Percentiles rank a stretch among this genome's conserved stretches.
Evolutionary conservation across 2,329 filamentous ascomycete genomes (phyloP).

Genomic region (Colletotrichum tanaceti): DNA sequence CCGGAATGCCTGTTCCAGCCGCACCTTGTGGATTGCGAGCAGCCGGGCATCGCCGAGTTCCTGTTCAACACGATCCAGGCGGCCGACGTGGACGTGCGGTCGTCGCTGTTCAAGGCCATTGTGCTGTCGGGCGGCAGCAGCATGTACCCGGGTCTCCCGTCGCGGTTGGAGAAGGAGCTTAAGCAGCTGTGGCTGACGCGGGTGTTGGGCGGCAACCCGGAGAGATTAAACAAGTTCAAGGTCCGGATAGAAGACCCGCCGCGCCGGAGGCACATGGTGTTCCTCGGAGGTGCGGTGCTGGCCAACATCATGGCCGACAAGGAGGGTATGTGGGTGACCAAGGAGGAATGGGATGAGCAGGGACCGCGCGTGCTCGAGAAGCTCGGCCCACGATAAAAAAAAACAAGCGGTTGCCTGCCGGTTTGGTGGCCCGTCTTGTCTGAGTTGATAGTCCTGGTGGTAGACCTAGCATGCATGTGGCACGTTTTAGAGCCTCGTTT

Average conservation of each 20-base stretch:
- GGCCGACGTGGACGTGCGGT: constrained; percentile 93
- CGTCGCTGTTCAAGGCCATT: constrained; percentile 95
- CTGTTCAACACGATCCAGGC: constrained; percentile 98
- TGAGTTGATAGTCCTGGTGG: constrained; percentile 28
- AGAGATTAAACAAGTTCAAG: constrained; percentile 98
- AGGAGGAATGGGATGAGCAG: constrained; percentile 96
- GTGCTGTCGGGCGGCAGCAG: constrained; percentile 96
- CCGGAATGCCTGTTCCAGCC: constrained; percentile 99
- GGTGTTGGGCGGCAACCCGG: constrained; percentile 89
- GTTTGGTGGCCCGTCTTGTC: constrained; percentile 8
- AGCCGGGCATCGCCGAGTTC: constrained; percentile 95
- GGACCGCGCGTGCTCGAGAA: constrained; percentile 88
- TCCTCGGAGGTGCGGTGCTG: constrained; percentile 93
- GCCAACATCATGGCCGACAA: constrained; percentile 99
- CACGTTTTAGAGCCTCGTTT: constrained; percentile 38
- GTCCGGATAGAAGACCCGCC: constrained; percentile 98
- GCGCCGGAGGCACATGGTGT: constrained; percentile 98
- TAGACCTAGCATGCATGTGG: constrained; percentile 40
- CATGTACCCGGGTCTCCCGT: constrained; percentile 98
- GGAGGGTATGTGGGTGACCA: constrained; percentile 98
- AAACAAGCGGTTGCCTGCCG: constrained; percentile 32
- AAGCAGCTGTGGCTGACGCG: constrained; percentile 98
- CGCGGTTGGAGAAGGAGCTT: constrained; percentile 95
- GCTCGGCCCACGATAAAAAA: constrained; percentile 85
- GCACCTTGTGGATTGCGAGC: constrained; percentile 96